Percentiles rank a stretch among this genome's conserved stretches.
These are phyloP conservation scores for Penicillium sp. DNA, from an alignment of 2,329 filamentous ascomycete species.

Conservation along the genomic window DNA sequence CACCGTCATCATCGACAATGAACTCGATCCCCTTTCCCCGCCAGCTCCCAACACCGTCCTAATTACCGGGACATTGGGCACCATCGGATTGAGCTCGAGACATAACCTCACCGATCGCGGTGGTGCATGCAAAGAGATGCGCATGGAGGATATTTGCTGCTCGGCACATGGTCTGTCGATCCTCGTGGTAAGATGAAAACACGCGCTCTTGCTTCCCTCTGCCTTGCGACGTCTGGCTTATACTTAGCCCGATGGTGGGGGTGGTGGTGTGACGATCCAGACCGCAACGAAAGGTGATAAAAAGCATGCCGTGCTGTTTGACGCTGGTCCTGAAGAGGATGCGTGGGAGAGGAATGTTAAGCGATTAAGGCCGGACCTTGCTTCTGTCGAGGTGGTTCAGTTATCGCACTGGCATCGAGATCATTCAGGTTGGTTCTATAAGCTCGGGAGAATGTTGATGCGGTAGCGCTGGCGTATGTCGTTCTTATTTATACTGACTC, in stretches of 20 bases:
- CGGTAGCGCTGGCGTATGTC: not conserved
- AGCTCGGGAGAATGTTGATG: too few species aligned
- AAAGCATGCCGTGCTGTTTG: slow-evolving; percentile 59
- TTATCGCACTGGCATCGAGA: slow-evolving; percentile 63
- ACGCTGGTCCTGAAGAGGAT: slow-evolving; percentile 60
- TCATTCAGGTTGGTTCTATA: slow-evolving; percentile 53
- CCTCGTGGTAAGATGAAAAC: slow-evolving; percentile 50
- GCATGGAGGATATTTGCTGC: slow-evolving; percentile 60
- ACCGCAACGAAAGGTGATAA: slow-evolving; percentile 54
- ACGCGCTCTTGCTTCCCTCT: not conserved
- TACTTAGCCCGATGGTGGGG: not conserved
- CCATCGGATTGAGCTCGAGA: slow-evolving; percentile 48
- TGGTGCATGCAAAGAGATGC: slow-evolving; percentile 52
- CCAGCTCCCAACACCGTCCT: slow-evolving; percentile 52
- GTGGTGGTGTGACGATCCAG: slow-evolving; percentile 34
- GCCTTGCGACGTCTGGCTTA: not conserved
- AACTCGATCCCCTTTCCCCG: slow-evolving; percentile 60
- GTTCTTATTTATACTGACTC: not conserved
- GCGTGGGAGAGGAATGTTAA: slow-evolving; percentile 58
- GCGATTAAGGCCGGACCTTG: slow-evolving; percentile 52
- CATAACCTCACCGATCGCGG: slow-evolving; percentile 47
- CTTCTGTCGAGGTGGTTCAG: slow-evolving; percentile 55
- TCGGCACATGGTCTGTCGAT: slow-evolving; percentile 62
- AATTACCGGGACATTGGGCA: slow-evolving; percentile 51
- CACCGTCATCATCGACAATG: slow-evolving; percentile 61